Evolutionary conservation across 1,284 basidiomycete genomes (phyloP).

Genomic region (Entoloma clypeatum): DNA sequence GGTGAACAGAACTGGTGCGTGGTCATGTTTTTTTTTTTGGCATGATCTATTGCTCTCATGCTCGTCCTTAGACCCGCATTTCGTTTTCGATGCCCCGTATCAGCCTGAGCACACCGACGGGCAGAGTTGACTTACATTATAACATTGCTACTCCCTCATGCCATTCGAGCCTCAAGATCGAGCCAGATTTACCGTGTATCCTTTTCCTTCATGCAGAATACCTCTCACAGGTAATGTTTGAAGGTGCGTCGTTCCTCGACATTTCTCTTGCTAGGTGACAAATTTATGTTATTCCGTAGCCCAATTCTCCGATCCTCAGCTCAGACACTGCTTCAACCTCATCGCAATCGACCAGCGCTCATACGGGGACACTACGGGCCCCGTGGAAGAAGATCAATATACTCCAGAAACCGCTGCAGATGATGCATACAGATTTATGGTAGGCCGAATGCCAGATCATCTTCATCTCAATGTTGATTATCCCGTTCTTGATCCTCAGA

Average conservation of each 20-base stretch:
- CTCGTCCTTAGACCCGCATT: too few relatives aligned
- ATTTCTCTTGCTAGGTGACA: neutral
- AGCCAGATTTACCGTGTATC: constrained; percentile 31
- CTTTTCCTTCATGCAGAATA: constrained; percentile 36
- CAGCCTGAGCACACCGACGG: constrained; percentile 27
- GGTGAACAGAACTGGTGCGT: too few relatives aligned
- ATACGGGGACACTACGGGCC: constrained; percentile 30
- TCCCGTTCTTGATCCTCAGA: constrained; percentile 24
- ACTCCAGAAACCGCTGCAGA: constrained; percentile 29
- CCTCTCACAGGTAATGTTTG: constrained; percentile 29
- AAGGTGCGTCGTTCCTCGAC: constrained; percentile 29
- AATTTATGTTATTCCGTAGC: constrained; percentile 18
- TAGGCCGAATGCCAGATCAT: too few relatives aligned
- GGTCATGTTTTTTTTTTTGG: too few relatives aligned
- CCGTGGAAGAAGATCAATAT: constrained; percentile 23
- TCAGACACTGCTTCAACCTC: constrained; percentile 34
- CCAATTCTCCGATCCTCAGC: constrained; percentile 31
- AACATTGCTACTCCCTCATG: constrained; percentile 35
- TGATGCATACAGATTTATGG: constrained; percentile 32
- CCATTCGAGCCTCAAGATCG: constrained; percentile 26
- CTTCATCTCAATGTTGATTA: too few relatives aligned
- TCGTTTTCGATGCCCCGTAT: constrained; percentile 32
- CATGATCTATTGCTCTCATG: too few relatives aligned
- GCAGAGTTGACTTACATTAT: constrained; percentile 32
- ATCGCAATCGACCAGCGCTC: constrained; percentile 31